These are phyloP conservation scores for Heterobasidion annosum DNA, from an alignment of 1,284 basidiomycete genomes.

Conservation along the genomic window DNA sequence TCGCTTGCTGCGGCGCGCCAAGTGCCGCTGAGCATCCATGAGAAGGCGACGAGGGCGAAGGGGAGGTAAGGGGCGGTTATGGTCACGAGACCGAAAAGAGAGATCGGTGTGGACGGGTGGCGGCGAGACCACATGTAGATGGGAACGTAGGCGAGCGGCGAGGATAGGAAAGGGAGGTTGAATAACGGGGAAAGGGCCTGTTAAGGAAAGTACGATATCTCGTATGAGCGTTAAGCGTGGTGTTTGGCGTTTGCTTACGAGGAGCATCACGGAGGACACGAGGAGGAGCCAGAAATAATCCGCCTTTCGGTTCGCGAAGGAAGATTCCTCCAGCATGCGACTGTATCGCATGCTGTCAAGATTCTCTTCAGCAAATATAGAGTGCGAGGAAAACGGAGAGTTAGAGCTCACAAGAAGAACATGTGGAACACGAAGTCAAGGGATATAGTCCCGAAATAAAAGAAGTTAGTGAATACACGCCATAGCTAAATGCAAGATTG, in stretches of 20 bases:
- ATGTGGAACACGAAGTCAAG: conserved; percentile 96
- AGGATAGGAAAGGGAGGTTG: conserved; percentile 86
- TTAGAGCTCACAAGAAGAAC: conserved; percentile 83
- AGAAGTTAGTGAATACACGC: conserved; percentile 86
- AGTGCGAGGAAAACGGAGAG: neutral
- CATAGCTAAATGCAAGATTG: conserved; percentile 52
- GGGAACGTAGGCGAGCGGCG: conserved; percentile 84
- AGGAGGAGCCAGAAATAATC: conserved; percentile 93
- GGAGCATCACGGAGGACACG: conserved; percentile 72
- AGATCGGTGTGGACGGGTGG: conserved; percentile 91
- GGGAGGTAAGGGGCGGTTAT: conserved; percentile 96
- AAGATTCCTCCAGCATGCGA: conserved; percentile 91
- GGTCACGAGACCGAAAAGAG: conserved; percentile 88
- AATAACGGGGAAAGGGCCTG: conserved; percentile 79
- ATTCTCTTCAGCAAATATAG: neutral
- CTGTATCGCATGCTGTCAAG: conserved; percentile 84
- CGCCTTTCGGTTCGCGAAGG: conserved; percentile 83
- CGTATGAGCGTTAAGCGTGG: neutral
- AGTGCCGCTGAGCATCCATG: conserved; percentile 85
- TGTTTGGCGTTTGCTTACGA: conserved; percentile 40
- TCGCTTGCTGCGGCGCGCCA: conserved; percentile 83
- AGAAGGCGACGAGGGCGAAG: conserved; percentile 80
- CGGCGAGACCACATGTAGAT: conserved; percentile 96
- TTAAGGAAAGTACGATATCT: conserved; percentile 1
- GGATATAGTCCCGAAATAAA: conserved; percentile 91